These are phyloP conservation scores for Trametes versicolor DNA, from an alignment of 1,284 basidiomycete species.

Conservation along the genomic window DNA sequence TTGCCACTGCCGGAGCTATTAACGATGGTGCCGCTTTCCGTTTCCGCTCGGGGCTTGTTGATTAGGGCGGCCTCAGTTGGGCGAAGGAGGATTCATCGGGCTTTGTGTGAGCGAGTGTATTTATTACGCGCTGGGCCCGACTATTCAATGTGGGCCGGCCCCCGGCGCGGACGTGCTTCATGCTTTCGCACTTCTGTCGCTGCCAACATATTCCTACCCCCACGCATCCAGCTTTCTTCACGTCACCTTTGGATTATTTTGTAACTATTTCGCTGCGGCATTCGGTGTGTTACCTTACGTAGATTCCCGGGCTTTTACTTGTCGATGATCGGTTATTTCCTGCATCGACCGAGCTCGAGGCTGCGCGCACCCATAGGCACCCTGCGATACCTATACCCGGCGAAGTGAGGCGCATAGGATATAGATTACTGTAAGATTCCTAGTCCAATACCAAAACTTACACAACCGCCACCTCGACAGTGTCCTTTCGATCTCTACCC, in stretches of 20 bases:
- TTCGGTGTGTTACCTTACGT: conserved; percentile 30
- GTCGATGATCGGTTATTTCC: conserved; percentile 13
- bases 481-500: neutral
- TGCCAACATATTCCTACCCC: conserved; percentile 15
- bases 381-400: conserved; percentile 17
- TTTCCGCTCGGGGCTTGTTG: conserved; percentile 16
- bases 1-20: conserved; percentile 27
- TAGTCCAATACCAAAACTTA: conserved; percentile 20
- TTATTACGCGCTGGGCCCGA: conserved; percentile 23
- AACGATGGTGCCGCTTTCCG: conserved; percentile 17
- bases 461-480: neutral
- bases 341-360: conserved; percentile 2
- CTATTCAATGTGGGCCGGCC: conserved; percentile 15
- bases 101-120: conserved; percentile 19
- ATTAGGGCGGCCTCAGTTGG: conserved; percentile 11
- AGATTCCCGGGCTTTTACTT: conserved; percentile 9
- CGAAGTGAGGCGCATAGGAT: conserved; percentile 23
- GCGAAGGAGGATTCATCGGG: conserved; percentile 10
- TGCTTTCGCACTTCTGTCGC: conserved; percentile 19
- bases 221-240: conserved; percentile 21
- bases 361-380: conserved; percentile 2
- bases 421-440: conserved; percentile 29
- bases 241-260: conserved; percentile 27
- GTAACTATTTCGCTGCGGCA: conserved; percentile 25
- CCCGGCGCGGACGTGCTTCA: conserved; percentile 17